Base-by-base conservation (phyloP, 495 filamentous ascomycete species). In the Hypoxylon lenormandii region DNA sequence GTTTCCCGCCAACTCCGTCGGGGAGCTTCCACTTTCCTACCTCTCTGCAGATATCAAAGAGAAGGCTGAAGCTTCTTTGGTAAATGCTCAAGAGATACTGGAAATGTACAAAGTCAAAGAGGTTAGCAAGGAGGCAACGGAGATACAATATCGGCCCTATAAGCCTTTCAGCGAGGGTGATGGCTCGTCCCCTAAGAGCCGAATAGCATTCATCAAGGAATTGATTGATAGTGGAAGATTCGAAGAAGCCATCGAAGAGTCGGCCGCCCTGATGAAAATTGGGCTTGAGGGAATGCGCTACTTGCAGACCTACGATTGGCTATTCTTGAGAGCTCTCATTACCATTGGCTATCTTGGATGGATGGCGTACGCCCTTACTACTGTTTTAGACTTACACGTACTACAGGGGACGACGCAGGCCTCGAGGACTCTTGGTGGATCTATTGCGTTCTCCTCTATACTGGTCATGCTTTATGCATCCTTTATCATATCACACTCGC, bases 81-180 rank as follows among this genome's bases (percentile, higher is more conserved):
- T 91, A 6, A 99, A 99, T 71, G 90, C 94, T 0, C 88, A 86
- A 64, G 88, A 88, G n/a, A 92, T 99, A 45, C 78, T 98, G 16
- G 96, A 99, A 72, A 97, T 97, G 90, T 99, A 99, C 76, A 88
- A 84, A 11, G 91, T 99, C 56, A 99, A 99, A 77, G 95, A 99
- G 75, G 87, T 89, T 62, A 85, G 90, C 70, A 98, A 98, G 76
- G 88, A 87, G 70, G 78, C 83, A 3, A 89, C 86, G 0, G 87
- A 93, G 73, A 73, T 99, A 36, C 84, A 88, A 56, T 99, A 93
- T 75, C 85, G 80, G 42, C 91, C 93, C 2, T 98, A 87, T 73
- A 74, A 74, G 42, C 79, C 84, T 3, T 75, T 89, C 19, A 88
- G 87, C 28, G 86, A 88, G 37, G 72, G 65, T 16, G 82, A 83